Conservation (phyloP, 257 asterid species). For the Fraxinus quadrangulata region DNA sequence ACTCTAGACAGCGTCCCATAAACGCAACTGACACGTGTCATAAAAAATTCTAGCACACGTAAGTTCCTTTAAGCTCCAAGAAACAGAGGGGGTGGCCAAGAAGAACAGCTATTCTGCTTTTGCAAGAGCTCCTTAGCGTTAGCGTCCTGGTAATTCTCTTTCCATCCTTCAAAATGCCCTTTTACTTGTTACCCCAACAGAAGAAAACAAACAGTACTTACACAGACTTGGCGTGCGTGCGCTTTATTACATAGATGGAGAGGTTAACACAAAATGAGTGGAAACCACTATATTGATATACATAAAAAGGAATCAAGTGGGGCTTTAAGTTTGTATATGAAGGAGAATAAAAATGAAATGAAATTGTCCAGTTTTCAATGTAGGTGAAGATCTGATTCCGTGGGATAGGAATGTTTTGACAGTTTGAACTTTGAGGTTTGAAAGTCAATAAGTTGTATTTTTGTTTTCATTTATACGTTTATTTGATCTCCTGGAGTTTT, state of each 20-base stretch:
- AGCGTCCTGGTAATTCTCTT: neutral
- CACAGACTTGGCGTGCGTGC: neutral
- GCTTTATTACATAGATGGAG: neutral
- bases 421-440: neutral
- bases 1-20: neutral
- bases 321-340: neutral
- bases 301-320: neutral
- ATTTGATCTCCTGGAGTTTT: neutral
- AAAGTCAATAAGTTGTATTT: neutral
- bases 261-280: neutral
- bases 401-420: neutral
- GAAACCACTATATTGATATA: neutral
- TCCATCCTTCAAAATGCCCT: neutral
- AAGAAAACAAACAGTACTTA: too few relatives aligned
- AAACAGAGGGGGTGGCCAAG: neutral
- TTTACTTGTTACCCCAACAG: neutral
- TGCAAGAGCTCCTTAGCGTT: neutral
- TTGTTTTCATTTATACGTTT: slow-evolving; percentile 1
- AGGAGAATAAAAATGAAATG: neutral
- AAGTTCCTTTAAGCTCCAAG: neutral
- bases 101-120: neutral
- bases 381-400: neutral
- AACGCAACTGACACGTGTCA: neutral
- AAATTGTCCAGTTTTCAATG: neutral
- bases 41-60: neutral